Conservation (phyloP, 441 rosid genomes). For the Erysimum pusillum region DNA sequence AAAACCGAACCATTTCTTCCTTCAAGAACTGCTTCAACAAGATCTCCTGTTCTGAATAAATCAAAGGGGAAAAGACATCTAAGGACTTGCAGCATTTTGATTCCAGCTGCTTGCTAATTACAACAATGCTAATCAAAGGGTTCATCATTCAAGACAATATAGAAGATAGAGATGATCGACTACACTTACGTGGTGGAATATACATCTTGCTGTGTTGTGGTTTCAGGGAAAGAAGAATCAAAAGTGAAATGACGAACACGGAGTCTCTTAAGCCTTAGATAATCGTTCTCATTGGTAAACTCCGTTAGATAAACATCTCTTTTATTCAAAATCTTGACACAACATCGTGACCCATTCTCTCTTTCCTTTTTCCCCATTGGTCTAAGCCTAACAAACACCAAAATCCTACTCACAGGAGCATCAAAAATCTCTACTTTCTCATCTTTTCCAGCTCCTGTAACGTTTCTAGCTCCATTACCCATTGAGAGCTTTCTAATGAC, state of each 20-base stretch:
- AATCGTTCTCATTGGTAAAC: slow-evolving; percentile 80
- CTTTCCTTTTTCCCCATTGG: slow-evolving; percentile 93
- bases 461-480: slow-evolving; percentile 58
- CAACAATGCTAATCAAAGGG: slow-evolving; percentile 16
- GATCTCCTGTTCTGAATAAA: slow-evolving; percentile 82
- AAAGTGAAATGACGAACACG: slow-evolving; percentile 89
- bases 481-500: slow-evolving; percentile 80
- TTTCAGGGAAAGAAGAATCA: slow-evolving; percentile 86
- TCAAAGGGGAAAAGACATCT: slow-evolving; percentile 26
- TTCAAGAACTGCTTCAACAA: slow-evolving; percentile 86
- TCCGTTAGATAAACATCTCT: slow-evolving; percentile 91
- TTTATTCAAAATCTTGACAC: slow-evolving; percentile 81
- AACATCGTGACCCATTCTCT: slow-evolving; percentile 80
- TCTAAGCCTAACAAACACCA: slow-evolving; percentile 92
- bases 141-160: slow-evolving; percentile 5
- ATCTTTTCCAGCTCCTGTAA: slow-evolving; percentile 55
- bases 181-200: slow-evolving; percentile 83
- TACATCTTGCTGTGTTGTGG: slow-evolving; percentile 80
- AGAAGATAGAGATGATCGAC: slow-evolving; percentile 1
- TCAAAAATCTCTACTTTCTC: slow-evolving; percentile 53
- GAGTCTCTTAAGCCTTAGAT: slow-evolving; percentile 88
- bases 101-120: background rate
- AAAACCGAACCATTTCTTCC: slow-evolving; percentile 96
- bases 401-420: slow-evolving; percentile 58
- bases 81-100: background rate